Conservation (phyloP, 805 yeast species). For the Monosporozyma unispora region DNA sequence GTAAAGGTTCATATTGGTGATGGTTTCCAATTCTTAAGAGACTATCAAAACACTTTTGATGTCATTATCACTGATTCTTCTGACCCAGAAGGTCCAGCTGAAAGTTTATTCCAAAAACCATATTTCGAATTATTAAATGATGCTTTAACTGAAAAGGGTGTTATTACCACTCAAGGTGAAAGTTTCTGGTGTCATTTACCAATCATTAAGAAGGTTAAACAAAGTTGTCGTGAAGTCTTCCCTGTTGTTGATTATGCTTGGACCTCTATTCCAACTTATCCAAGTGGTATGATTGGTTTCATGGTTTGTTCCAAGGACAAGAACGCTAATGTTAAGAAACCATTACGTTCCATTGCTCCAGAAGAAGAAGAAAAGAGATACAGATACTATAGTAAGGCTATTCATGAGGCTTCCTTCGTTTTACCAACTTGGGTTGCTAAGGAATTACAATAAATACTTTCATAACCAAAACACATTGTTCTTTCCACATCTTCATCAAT, state of each 20-base stretch:
- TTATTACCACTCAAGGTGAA: conserved; percentile 90
- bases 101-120: conserved; percentile 81
- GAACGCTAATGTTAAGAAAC: conserved; percentile 52
- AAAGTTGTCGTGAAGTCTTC: conserved; percentile 76
- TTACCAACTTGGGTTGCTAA: conserved; percentile 84
- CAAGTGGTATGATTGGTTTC: conserved; percentile 96
- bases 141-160: conserved; percentile 91
- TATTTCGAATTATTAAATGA: conserved; percentile 76
- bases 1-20: conserved; percentile 88
- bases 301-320: conserved; percentile 86
- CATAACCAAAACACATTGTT: background rate
- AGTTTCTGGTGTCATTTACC: conserved; percentile 87
- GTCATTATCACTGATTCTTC: conserved; percentile 96
- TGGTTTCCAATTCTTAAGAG: conserved; percentile 91
- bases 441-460: conserved; percentile 28
- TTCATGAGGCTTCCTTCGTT: conserved; percentile 84
- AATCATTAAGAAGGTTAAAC: conserved; percentile 71
- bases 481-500: background rate
- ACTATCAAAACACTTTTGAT: conserved; percentile 78
- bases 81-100: conserved; percentile 99
- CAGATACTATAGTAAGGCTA: conserved; percentile 74
- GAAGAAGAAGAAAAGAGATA: conserved; percentile 56
- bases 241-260: conserved; percentile 87
- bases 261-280: conserved; percentile 92
- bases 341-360: conserved; percentile 54